Base-by-base conservation (phyloP, 495 filamentous ascomycete genomes). In the Lasiosphaeria ovina region DNA sequence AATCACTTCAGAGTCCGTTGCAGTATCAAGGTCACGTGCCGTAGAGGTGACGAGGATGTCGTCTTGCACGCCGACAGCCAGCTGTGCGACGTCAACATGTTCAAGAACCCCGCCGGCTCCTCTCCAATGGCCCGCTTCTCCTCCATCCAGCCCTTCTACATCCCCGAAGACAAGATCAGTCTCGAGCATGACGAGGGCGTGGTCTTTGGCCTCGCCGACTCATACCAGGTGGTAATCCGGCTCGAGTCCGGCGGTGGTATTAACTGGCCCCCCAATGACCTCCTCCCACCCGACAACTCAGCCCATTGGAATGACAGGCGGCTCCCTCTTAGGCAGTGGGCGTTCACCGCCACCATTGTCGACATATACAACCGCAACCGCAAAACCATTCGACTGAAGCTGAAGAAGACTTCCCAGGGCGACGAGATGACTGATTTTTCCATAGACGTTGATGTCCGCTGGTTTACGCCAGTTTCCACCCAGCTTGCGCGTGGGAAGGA, bases 361-460 rank as follows among this genome's bases (percentile, higher is more conserved):
- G 74, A 80, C 55, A 61, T 74, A 31, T 77, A 74, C 63, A 68
- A 70, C 61, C 71, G 72, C 35, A 64, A 68, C 31, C 67, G 76
- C n/a, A 72, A 75, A 42, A 66, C 69, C 33, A 68, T 68, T 31
- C 68, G 68, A 24, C 58, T 81, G 9, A 69, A 69, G 47, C 65
- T 79, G 8, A 73, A 67, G 66, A 78, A 77, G 60, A 55, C 61
- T 14, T 57, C 62, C 4, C 56, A 62, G 10, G 62, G 65, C 12
- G 62, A 69, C 6, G 56, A 59, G 3, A n/a, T 63, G 1, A 76
- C 77, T 5, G 69, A 77, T 51, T 72, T 77, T 52, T 55, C 65
- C 53, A 75, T 79, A 68, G 76, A 81, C 45, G 70, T 81, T 60
- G 78, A 81, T 52, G 66, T 78, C 50, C 75, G 77, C 51, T 80